Evolutionary conservation across 129 eudicot genomes (phyloP).

Genomic region (Pittosporum tobira): DNA sequence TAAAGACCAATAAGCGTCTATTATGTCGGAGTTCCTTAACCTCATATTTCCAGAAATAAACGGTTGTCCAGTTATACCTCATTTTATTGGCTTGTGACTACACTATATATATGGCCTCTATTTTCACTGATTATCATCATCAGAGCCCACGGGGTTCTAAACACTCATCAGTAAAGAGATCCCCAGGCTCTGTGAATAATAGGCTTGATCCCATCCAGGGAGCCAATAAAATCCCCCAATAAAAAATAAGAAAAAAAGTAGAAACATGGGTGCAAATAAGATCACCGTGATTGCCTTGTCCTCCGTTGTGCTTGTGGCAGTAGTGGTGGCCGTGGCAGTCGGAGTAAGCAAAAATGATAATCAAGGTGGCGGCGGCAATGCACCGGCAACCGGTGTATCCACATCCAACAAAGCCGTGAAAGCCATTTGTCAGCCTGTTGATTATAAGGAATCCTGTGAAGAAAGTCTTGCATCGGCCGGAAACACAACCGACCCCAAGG

Average conservation of each 20-base stretch:
- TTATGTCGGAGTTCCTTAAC: background rate
- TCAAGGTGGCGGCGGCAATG: background rate
- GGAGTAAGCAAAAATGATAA: slow-evolving; percentile 8
- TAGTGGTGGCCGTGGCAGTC: slow-evolving; percentile 37
- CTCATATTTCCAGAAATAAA: slow-evolving; percentile 6
- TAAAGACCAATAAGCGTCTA: background rate
- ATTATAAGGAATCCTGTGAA: slow-evolving; percentile 44
- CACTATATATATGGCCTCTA: background rate
- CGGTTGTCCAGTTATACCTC: background rate
- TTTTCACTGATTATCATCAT: background rate
- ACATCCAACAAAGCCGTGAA: slow-evolving; percentile 38
- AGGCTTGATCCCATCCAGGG: background rate
- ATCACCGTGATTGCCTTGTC: slow-evolving; percentile 26
- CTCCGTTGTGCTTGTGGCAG: slow-evolving; percentile 50
- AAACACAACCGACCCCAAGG: slow-evolving; percentile 42
- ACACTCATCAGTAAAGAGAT: background rate
- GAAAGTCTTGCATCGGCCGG: slow-evolving; percentile 29
- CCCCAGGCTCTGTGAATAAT: slow-evolving; percentile 14
- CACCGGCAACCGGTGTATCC: background rate
- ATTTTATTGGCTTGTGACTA: background rate
- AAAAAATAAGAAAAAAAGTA: background rate
- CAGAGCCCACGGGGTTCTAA: slow-evolving; percentile 25
- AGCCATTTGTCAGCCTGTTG: slow-evolving; percentile 53
- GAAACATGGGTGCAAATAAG: slow-evolving; percentile 22
- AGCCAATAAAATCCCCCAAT: background rate